Evolutionary conservation across 1,139 yeast genomes (phyloP), one percentile per base, ranked within the genome.

Genomic region (Nadsonia commutata): DNA sequence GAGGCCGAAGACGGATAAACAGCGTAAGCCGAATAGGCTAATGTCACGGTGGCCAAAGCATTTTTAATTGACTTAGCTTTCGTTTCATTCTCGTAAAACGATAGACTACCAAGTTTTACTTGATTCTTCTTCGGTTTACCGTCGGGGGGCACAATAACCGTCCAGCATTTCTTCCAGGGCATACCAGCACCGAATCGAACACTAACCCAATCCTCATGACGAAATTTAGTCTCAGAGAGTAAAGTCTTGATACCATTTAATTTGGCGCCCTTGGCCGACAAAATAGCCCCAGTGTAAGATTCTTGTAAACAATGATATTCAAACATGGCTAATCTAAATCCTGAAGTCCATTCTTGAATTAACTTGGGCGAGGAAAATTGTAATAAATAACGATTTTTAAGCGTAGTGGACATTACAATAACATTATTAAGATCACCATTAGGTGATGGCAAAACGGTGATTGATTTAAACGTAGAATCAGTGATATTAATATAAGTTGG

Each of bases 141-240:
- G 31, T 52, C 58, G 7, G 64, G 65, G 7, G 95, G 96, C 48
- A 88, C 85, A 45, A 88, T 74, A n/a, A 86, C 95, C 1, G 94
- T 90, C 67, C 74, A 90, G 58, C 95, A 88, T 49, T 94, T 72
- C 57, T 81, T 83, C 96, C 97, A 90, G 1, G 96, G 95, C 94
- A 85, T 85, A 31, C 98, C 98, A 17, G 93, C 76, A 16, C 97
- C 97, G 60, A 88, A 88, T 51, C 97, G 70, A 20, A 90, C 94
- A 60, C 88, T 75, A 36, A 83, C 86, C 96, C 95, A 88, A 56
- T 88, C 95, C 60, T 85, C 95, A 56, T 85, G 94, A 48, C 76
- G 78, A 57, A 79, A 83, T 55, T 90, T 76, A 23, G 90, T 81
- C 53, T 84, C 95, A 1, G 94, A 80, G 48, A 90, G 67, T 37